A percentile compares a stretch with the other conserved stretches of the same genome.
phyloP scores from a whole-genome alignment of 139 green algal genomes.

The Coelastrella sp. region DNA sequence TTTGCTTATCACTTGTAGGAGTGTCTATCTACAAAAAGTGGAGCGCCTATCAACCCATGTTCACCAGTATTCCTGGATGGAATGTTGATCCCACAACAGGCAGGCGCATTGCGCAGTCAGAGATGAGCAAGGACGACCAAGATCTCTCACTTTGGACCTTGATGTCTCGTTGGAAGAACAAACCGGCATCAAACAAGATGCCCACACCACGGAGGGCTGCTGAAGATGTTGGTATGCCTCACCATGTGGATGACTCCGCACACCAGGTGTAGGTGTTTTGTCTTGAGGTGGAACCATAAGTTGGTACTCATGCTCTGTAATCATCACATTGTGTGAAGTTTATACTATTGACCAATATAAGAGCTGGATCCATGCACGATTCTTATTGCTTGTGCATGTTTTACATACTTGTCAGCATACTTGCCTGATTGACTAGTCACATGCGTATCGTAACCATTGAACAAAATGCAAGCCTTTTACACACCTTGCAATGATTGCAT shows the following conservation, averaged over 20 bases:
- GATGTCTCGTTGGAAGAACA: neutral
- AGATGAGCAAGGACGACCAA: neutral
- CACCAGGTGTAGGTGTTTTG: neutral
- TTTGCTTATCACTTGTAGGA: neutral
- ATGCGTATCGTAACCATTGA: no score
- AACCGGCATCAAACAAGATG: neutral
- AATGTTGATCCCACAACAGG: slow-evolving; percentile 19
- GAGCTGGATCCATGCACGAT: no score
- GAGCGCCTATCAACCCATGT: slow-evolving; percentile 29
- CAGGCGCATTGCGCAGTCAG: neutral
- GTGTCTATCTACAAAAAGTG: slow-evolving; percentile 3
- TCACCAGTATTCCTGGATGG: slow-evolving; percentile 32
- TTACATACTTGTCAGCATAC: no score
- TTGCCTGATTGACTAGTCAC: no score
- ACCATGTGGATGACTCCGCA: neutral
- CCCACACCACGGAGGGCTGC: neutral
- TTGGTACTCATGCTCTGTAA: no score
- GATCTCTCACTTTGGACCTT: slow-evolving; percentile 4
- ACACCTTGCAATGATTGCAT: no score
- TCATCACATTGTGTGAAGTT: no score
- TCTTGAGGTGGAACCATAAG: no score
- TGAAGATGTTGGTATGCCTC: neutral
- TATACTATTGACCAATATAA: no score
- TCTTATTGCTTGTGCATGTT: no score
- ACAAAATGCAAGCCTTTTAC: no score